Evolutionary conservation across 2,329 filamentous ascomycete species (phyloP).

Genomic region (Domatiomyces catenatus): DNA sequence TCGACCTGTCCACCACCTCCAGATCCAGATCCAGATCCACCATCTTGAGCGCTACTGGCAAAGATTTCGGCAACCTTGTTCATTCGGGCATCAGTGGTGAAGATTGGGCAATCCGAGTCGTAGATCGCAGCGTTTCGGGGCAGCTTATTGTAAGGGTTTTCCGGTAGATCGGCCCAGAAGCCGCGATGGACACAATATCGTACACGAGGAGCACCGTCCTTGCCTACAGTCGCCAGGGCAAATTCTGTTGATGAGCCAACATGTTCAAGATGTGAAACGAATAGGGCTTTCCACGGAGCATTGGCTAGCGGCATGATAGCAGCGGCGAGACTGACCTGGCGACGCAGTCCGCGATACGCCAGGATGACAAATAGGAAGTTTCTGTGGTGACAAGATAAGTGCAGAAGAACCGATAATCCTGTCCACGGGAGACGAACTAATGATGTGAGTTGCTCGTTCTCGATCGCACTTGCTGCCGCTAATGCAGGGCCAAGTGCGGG

Average conservation of each 20-base stretch:
- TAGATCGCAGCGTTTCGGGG: constrained; percentile 54
- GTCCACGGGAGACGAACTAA: too few species aligned
- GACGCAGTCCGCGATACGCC: not conserved
- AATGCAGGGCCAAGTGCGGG: not conserved
- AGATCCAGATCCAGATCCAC: constrained; percentile 33
- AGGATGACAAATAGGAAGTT: not conserved
- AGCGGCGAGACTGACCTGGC: not conserved
- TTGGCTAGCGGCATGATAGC: not conserved
- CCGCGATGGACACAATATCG: constrained; percentile 75
- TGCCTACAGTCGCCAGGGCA: constrained; percentile 30
- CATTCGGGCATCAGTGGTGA: constrained; percentile 84
- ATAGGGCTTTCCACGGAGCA: not conserved
- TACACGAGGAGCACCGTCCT: constrained; percentile 33
- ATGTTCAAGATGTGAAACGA: not conserved
- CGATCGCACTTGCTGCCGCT: not conserved
- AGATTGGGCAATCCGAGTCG: constrained; percentile 61
- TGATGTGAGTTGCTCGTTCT: too few species aligned
- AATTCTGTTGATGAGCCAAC: constrained; percentile 20
- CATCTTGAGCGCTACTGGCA: constrained; percentile 29
- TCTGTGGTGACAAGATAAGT: too few species aligned
- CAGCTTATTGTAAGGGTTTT: constrained; percentile 57
- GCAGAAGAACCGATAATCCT: too few species aligned
- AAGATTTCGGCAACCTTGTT: constrained; percentile 63
- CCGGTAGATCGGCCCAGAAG: constrained; percentile 58
- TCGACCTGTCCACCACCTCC: constrained; percentile 61